phyloP scores from a whole-genome alignment of 192 early-diverging fungal species.

The Umbelopsis sp. region DNA sequence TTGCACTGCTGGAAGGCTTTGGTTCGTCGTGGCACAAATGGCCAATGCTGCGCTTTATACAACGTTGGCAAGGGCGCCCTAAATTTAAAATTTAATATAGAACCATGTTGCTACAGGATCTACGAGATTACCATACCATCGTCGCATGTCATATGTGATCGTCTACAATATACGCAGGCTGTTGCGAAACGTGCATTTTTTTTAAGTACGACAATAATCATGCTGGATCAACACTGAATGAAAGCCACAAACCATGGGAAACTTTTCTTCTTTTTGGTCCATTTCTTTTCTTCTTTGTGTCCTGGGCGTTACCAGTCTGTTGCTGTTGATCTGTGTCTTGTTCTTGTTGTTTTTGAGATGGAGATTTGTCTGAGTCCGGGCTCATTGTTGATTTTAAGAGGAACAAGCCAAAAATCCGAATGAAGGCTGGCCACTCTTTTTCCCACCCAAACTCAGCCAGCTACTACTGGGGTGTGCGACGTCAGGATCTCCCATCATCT shows the following conservation, averaged over 20 bases:
- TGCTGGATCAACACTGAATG: neutral
- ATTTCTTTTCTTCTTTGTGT: conserved; percentile 12
- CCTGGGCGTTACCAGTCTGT: neutral
- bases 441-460: conserved; percentile 15
- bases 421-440: neutral
- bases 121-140: conserved; percentile 52
- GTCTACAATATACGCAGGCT: conserved; percentile 94
- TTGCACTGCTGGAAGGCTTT: conserved; percentile 39
- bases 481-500: neutral
- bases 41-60: conserved; percentile 94
- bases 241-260: neutral
- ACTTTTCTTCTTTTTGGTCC: conserved; percentile 19
- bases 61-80: conserved; percentile 92
- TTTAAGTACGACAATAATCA: neutral
- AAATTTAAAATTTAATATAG: neutral
- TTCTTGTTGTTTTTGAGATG: conserved; percentile 14
- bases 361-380: conserved; percentile 12
- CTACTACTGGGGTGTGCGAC: neutral
- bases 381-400: conserved; percentile 14
- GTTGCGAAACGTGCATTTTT: neutral
- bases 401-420: conserved; percentile 11
- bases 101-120: neutral
- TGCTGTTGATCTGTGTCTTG: conserved; percentile 7
- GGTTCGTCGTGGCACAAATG: conserved; percentile 91
- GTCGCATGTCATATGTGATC: conserved; percentile 97